Percentiles rank a stretch among this genome's conserved stretches.
phyloP scores from a whole-genome alignment of 805 yeast species.

The Yarrowia deformans region DNA sequence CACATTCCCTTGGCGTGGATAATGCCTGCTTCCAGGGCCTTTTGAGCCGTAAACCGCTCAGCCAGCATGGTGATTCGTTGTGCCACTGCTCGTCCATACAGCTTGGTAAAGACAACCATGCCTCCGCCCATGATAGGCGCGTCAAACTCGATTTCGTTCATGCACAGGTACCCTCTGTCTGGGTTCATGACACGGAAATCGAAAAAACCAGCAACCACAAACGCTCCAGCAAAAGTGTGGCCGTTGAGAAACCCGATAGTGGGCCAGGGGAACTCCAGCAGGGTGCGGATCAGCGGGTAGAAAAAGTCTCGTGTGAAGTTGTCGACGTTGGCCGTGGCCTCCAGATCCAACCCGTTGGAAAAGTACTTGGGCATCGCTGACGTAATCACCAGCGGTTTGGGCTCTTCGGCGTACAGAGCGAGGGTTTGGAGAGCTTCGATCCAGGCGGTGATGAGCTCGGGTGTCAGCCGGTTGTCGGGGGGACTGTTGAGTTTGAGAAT shows the following conservation, averaged over 20 bases:
- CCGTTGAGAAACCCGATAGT: conserved; percentile 53
- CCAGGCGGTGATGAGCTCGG: conserved; percentile 48
- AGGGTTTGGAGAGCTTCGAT: conserved; percentile 49
- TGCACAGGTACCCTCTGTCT: conserved; percentile 50
- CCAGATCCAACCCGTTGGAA: conserved; percentile 53
- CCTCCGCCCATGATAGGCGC: conserved; percentile 52
- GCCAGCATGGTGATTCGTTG: conserved; percentile 50
- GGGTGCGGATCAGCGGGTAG: conserved; percentile 49
- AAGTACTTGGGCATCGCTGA: conserved; percentile 51
- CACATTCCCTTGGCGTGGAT: conserved; percentile 50
- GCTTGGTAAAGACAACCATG: conserved; percentile 50
- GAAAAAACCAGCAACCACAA: conserved; percentile 51
- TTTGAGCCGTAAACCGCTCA: conserved; percentile 48
- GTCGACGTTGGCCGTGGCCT: conserved; percentile 48
- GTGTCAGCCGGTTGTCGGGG: conserved; percentile 52
- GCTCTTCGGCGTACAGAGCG: conserved; percentile 43
- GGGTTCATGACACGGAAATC: conserved; percentile 54
- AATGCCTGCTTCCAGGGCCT: conserved; percentile 47
- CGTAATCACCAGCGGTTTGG: conserved; percentile 51
- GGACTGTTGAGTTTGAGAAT: conserved; percentile 48
- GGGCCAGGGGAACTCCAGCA: conserved; percentile 53
- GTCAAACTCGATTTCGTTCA: conserved; percentile 53
- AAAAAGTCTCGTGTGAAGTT: conserved; percentile 49
- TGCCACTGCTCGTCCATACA: conserved; percentile 47
- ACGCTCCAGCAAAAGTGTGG: conserved; percentile 55